Evolutionary conservation across 805 yeast genomes (phyloP).

Genomic region (Cyberlindnera maritima): DNA sequence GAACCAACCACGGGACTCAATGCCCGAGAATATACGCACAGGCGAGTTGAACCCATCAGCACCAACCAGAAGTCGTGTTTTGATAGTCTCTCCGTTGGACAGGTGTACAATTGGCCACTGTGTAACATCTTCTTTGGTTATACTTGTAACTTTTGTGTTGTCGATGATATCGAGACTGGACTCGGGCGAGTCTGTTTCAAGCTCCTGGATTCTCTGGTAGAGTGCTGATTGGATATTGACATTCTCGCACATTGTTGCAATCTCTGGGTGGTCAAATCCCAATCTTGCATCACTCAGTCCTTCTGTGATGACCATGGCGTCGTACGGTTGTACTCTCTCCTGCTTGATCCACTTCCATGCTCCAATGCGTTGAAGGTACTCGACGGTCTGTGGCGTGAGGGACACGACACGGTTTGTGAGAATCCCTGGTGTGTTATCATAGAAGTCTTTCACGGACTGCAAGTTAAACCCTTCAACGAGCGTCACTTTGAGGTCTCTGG

Average conservation of each 20-base stretch:
- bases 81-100: slow-evolving; percentile 58
- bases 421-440: slow-evolving; percentile 36
- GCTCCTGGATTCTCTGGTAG: slow-evolving; percentile 48
- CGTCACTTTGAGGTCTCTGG: slow-evolving; percentile 58
- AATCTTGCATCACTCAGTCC: slow-evolving; percentile 69
- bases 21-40: slow-evolving; percentile 75
- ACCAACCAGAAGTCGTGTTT: slow-evolving; percentile 80
- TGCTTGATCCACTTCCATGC: slow-evolving; percentile 68
- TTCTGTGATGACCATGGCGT: slow-evolving; percentile 82
- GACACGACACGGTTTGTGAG: slow-evolving; percentile 83
- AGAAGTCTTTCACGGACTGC: slow-evolving; percentile 44
- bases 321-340: slow-evolving; percentile 77
- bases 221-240: slow-evolving; percentile 78
- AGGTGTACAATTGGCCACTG: slow-evolving; percentile 80
- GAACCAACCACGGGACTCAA: slow-evolving; percentile 89
- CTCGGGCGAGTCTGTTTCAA: slow-evolving; percentile 24
- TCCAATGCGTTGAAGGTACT: slow-evolving; percentile 65
- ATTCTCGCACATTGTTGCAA: slow-evolving; percentile 88
- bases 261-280: slow-evolving; percentile 62
- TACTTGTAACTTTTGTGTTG: slow-evolving; percentile 62
- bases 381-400: slow-evolving; percentile 76
- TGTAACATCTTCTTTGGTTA: slow-evolving; percentile 36
- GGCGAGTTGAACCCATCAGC: slow-evolving; percentile 97
- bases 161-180: slow-evolving; percentile 49
- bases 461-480: slow-evolving; percentile 74